Percentiles rank a stretch among this genome's conserved stretches.
Evolutionary conservation across 352 stramenopile species (phyloP).

Genomic region (Phytophthora fragariaefolia): DNA sequence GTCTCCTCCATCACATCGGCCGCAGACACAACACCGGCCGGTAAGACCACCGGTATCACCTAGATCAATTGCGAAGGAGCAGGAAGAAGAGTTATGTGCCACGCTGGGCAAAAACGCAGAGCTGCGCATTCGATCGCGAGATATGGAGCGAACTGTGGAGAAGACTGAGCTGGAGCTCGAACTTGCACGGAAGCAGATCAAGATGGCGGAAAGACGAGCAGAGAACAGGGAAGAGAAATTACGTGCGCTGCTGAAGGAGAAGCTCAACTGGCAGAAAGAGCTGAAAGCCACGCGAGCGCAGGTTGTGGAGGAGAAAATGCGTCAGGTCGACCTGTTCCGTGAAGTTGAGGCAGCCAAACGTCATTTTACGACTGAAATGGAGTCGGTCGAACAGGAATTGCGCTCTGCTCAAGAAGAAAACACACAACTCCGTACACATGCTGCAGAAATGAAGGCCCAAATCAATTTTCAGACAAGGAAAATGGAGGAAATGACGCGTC

Average conservation of each 20-base stretch:
- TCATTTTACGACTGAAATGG: slow-evolving; percentile 46
- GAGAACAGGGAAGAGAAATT: slow-evolving; percentile 73
- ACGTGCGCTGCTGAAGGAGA: slow-evolving; percentile 66
- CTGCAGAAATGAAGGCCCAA: slow-evolving; percentile 52
- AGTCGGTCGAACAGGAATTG: slow-evolving; percentile 42
- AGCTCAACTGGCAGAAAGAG: slow-evolving; percentile 73
- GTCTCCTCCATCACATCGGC: slow-evolving; percentile 14
- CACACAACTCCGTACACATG: slow-evolving; percentile 39
- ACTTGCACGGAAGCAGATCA: slow-evolving; percentile 64
- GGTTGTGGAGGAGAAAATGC: slow-evolving; percentile 78
- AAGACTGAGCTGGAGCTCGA: slow-evolving; percentile 54
- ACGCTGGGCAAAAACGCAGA: slow-evolving; percentile 72
- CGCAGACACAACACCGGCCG: slow-evolving; percentile 14
- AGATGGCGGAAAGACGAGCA: slow-evolving; percentile 58
- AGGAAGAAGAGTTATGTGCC: slow-evolving; percentile 59
- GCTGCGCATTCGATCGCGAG: slow-evolving; percentile 59
- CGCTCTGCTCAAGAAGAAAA: slow-evolving; percentile 55
- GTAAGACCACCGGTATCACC: slow-evolving; percentile 24
- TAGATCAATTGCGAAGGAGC: slow-evolving; percentile 37
- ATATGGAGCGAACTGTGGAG: slow-evolving; percentile 59
- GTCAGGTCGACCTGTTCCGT: slow-evolving; percentile 66
- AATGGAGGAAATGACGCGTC: slow-evolving; percentile 55
- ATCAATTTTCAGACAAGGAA: slow-evolving; percentile 49
- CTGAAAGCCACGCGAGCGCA: slow-evolving; percentile 63
- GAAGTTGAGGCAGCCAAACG: slow-evolving; percentile 60